Percentiles rank a stretch among this genome's conserved stretches.
These are phyloP conservation scores for Sechiopsis laciniata DNA, from an alignment of 306 rosid species.

Conservation along the genomic window DNA sequence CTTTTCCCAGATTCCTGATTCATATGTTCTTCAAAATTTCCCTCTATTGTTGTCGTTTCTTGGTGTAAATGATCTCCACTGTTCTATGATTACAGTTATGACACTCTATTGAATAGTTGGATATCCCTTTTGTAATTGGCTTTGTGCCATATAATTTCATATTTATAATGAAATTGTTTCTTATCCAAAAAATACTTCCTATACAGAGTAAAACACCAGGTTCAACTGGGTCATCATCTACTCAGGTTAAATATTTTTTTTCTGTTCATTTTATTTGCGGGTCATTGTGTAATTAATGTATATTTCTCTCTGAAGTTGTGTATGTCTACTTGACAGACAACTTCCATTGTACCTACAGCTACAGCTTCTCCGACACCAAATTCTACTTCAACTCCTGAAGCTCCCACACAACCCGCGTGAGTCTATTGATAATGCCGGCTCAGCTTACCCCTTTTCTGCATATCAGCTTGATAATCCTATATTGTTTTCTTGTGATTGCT, in stretches of 20 bases:
- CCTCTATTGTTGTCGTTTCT: too few species aligned
- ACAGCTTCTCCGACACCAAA: slow-evolving; percentile 32
- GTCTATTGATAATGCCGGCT: slow-evolving; percentile 29
- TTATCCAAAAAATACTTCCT: too few species aligned
- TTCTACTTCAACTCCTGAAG: slow-evolving; percentile 34
- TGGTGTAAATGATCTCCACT: too few species aligned
- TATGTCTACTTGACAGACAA: slow-evolving; percentile 16
- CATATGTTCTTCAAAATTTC: neutral
- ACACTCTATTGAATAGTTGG: too few species aligned
- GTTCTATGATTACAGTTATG: too few species aligned
- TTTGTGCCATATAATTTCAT: too few species aligned
- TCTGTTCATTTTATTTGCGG: slow-evolving; percentile 15
- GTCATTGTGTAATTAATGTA: slow-evolving; percentile 8
- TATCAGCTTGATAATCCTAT: slow-evolving; percentile 10
- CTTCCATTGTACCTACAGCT: slow-evolving; percentile 43
- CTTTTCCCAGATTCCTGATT: neutral
- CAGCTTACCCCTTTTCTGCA: neutral
- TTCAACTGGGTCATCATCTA: slow-evolving; percentile 57
- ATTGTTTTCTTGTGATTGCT: neutral
- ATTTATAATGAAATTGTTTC: too few species aligned
- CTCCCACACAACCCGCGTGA: slow-evolving; percentile 54
- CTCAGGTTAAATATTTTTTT: slow-evolving; percentile 48
- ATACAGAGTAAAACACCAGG: slow-evolving; percentile 61
- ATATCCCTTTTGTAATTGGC: too few species aligned
- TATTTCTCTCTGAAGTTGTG: slow-evolving; percentile 11